These are phyloP conservation scores for Diplotaxis tenuifolia DNA, from an alignment of 345 rosid species.

Conservation along the genomic window DNA sequence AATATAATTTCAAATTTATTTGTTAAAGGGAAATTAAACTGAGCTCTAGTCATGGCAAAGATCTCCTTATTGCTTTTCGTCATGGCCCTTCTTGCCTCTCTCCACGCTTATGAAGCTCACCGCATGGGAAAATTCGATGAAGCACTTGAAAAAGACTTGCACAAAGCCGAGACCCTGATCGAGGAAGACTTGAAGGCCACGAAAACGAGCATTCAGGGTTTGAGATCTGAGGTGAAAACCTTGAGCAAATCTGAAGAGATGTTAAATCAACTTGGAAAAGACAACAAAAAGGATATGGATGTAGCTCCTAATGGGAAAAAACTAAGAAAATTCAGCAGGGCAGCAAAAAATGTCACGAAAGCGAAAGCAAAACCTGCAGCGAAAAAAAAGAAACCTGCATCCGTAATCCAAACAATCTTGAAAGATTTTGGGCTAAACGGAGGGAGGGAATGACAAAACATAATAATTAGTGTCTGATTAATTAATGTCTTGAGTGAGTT, in stretches of 20 bases:
- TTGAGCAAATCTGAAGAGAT: slow-evolving; percentile 2
- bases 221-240: slow-evolving; percentile 8
- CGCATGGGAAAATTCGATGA: background rate
- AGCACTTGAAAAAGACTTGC: slow-evolving; percentile 15
- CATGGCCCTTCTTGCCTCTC: slow-evolving; percentile 13
- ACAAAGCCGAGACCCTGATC: slow-evolving; percentile 20
- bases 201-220: background rate
- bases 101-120: slow-evolving; percentile 29
- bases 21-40: slow-evolving; percentile 34
- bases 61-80: slow-evolving; percentile 30
- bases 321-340: slow-evolving; percentile 3
- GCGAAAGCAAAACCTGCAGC: background rate
- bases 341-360: background rate
- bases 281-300: slow-evolving; percentile 5
- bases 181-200: slow-evolving; percentile 15
- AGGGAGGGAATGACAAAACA: background rate
- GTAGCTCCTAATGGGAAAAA: slow-evolving; percentile 5
- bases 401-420: slow-evolving; percentile 29
- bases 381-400: background rate
- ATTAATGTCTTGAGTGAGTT: slow-evolving; percentile 8
- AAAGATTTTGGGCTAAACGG: slow-evolving; percentile 31
- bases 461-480: background rate
- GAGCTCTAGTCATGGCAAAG: slow-evolving; percentile 26
- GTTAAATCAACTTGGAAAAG: background rate
- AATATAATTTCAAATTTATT: slow-evolving; percentile 28